Evolutionary conservation across 352 stramenopile genomes (phyloP).

Genomic region (Elongisporangium anandrum): DNA sequence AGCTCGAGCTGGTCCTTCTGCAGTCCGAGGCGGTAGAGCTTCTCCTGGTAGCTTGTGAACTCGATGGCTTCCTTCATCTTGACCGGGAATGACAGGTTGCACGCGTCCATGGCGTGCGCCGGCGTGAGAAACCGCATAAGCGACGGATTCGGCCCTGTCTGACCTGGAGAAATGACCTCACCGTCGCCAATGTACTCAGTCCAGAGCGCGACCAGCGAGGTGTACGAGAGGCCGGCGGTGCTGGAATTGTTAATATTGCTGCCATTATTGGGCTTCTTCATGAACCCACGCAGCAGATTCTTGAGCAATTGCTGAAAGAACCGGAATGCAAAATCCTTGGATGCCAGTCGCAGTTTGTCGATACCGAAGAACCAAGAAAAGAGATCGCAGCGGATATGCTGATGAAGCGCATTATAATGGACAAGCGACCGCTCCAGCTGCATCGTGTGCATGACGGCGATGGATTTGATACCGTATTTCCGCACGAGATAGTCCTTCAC

Average conservation of each 20-base stretch:
- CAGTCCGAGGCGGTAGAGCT: slow-evolving; percentile 29
- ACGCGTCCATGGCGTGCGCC: slow-evolving; percentile 34
- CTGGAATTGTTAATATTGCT: neutral
- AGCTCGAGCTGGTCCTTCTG: slow-evolving; percentile 39
- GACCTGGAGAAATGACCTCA: slow-evolving; percentile 12
- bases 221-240: slow-evolving; percentile 23
- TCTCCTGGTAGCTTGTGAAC: slow-evolving; percentile 30
- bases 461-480: slow-evolving; percentile 76
- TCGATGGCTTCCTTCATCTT: slow-evolving; percentile 29
- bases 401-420: slow-evolving; percentile 37
- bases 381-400: slow-evolving; percentile 50
- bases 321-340: slow-evolving; percentile 48
- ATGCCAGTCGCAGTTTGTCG: slow-evolving; percentile 30
- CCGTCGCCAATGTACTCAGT: slow-evolving; percentile 69
- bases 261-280: slow-evolving; percentile 21
- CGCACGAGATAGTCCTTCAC: slow-evolving; percentile 55
- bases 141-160: neutral
- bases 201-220: slow-evolving; percentile 41
- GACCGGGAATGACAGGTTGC: slow-evolving; percentile 31
- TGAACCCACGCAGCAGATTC: slow-evolving; percentile 27
- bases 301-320: slow-evolving; percentile 61
- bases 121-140: slow-evolving; percentile 16
- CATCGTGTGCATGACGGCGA: slow-evolving; percentile 59
- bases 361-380: slow-evolving; percentile 68
- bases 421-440: slow-evolving; percentile 69